A percentile compares a stretch with the other conserved stretches of the same genome.
Evolutionary conservation across 768 basidiomycete species (phyloP).

Genomic region (Tulasnella sp.): DNA sequence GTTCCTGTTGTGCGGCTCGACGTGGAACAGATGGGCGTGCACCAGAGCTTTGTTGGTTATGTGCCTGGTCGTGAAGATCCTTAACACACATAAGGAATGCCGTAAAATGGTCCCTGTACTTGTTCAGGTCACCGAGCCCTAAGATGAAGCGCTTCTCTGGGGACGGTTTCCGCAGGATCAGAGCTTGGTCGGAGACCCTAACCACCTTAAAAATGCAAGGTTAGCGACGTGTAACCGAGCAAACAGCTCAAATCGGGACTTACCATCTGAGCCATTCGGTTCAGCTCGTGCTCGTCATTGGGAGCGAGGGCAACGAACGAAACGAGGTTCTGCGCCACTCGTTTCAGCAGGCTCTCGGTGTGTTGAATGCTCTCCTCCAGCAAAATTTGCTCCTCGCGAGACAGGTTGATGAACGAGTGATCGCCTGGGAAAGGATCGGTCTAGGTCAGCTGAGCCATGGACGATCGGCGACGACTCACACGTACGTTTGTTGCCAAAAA

Average conservation of each 20-base stretch:
- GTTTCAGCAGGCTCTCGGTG: background rate
- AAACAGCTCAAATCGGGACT: background rate
- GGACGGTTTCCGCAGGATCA: background rate
- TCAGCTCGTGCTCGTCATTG: conserved; percentile 25
- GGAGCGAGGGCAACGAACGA: conserved; percentile 19
- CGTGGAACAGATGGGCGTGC: background rate
- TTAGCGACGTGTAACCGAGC: background rate
- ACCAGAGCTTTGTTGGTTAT: background rate
- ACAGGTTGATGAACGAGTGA: background rate
- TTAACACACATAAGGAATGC: conserved; percentile 15
- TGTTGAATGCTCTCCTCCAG: conserved; percentile 25
- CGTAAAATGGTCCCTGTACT: background rate
- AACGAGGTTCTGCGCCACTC: conserved; percentile 4
- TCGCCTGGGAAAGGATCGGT: background rate
- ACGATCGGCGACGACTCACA: background rate
- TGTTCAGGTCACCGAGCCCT: background rate
- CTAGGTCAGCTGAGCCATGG: background rate
- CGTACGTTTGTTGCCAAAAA: background rate
- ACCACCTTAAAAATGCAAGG: background rate
- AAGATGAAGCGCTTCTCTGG: conserved; percentile 30
- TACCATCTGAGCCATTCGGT: conserved; percentile 2
- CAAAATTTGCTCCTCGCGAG: background rate
- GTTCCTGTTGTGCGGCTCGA: background rate
- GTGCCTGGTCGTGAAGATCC: background rate
- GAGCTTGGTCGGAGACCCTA: background rate